Evolutionary conservation across 139 green algal genomes (phyloP).

Genomic region (Ettlia oleoabundans): DNA sequence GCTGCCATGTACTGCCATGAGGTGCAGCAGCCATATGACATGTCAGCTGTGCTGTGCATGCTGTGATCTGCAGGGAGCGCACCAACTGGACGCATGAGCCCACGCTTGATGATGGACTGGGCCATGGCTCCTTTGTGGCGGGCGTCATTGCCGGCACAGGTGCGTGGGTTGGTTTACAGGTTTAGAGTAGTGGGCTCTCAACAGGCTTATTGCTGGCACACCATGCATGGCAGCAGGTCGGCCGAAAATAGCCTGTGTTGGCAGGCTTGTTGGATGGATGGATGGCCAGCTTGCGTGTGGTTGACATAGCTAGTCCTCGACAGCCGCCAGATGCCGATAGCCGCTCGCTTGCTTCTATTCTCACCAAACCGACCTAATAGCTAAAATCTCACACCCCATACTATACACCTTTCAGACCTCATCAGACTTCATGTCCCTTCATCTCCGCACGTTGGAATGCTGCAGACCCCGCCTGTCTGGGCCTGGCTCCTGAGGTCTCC

Average conservation of each 20-base stretch:
- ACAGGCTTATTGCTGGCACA: not conserved
- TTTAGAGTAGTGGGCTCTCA: not conserved
- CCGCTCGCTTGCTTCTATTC: too few relatives aligned
- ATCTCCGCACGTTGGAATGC: not conserved
- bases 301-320: not conserved
- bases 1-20: too few relatives aligned
- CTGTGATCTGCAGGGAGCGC: constrained; percentile 73
- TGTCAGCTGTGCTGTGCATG: too few relatives aligned
- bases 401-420: too few relatives aligned
- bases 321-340: too few relatives aligned
- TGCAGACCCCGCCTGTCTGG: constrained; percentile 79
- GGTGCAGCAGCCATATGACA: too few relatives aligned
- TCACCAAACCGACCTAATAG: too few relatives aligned
- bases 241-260: too few relatives aligned
- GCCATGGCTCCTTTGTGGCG: constrained; percentile 97
- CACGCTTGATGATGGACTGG: constrained; percentile 92
- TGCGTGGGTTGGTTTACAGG: not conserved
- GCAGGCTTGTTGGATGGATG: too few relatives aligned
- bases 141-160: constrained; percentile 85
- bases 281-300: too few relatives aligned
- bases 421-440: not conserved
- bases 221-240: too few relatives aligned
- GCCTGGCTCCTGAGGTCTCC: constrained; percentile 93
- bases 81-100: constrained; percentile 99
- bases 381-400: not conserved